These are phyloP conservation scores for Verticillium tricorpus DNA, from an alignment of 2,329 filamentous ascomycete genomes.

Conservation along the genomic window DNA sequence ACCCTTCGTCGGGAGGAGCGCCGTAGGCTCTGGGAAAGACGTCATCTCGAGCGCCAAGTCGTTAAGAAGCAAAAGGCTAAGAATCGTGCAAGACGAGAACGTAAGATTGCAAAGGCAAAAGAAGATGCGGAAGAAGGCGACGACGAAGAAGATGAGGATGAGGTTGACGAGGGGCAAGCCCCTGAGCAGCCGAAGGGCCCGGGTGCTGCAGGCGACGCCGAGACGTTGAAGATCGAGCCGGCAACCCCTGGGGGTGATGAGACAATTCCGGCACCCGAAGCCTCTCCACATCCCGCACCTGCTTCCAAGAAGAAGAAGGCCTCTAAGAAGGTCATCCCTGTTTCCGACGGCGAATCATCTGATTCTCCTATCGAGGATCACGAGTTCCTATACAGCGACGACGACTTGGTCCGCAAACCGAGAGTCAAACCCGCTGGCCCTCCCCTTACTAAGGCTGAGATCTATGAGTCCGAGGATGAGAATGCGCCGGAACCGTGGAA, in stretches of 20 bases:
- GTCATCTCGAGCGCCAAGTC: slow-evolving; percentile 38
- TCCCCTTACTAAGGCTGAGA: slow-evolving; percentile 25
- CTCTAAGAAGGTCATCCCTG: slow-evolving; percentile 30
- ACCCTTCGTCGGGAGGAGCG: slow-evolving; percentile 39
- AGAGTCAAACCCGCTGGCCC: slow-evolving; percentile 32
- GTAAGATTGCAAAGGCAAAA: slow-evolving; percentile 12
- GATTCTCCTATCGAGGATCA: slow-evolving; percentile 57
- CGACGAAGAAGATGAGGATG: slow-evolving; percentile 20
- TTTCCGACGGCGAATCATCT: slow-evolving; percentile 50
- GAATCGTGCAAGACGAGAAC: slow-evolving; percentile 28
- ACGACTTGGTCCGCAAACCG: slow-evolving; percentile 52
- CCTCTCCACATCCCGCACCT: slow-evolving; percentile 3
- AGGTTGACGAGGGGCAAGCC: slow-evolving; percentile 15
- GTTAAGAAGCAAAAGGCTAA: slow-evolving; percentile 36
- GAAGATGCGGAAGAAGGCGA: slow-evolving; percentile 12
- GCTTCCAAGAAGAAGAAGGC: slow-evolving; percentile 13
- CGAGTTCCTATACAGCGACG: slow-evolving; percentile 54
- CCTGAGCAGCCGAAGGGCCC: slow-evolving; percentile 22
- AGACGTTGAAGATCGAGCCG: not conserved
- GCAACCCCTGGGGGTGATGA: slow-evolving; percentile 16
- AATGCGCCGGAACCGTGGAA: slow-evolving; percentile 56
- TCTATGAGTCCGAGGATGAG: slow-evolving; percentile 52
- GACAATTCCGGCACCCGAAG: slow-evolving; percentile 14
- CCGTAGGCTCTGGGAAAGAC: slow-evolving; percentile 44
- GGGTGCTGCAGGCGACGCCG: slow-evolving; percentile 21